phyloP scores from a whole-genome alignment of 371 early-diverging fungal species.

The Mortierella sp. region DNA sequence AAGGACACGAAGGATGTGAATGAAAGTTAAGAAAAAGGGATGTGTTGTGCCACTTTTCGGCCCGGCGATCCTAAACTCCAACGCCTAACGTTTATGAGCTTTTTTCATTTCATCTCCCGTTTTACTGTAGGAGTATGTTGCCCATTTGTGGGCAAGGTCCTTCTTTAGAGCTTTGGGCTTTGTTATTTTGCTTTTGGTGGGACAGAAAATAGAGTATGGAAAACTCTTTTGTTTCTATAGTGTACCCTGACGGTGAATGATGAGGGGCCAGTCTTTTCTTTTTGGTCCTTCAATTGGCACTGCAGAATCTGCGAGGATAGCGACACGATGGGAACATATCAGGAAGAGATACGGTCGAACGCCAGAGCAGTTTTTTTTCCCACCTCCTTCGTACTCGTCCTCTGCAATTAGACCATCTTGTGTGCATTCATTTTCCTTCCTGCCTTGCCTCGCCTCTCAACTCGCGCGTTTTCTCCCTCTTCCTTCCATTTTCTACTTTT shows the following conservation, averaged over 20 bases:
- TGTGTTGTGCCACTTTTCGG: not conserved
- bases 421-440: too few relatives aligned
- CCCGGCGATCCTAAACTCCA: slow-evolving; percentile 15
- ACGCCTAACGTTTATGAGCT: not conserved
- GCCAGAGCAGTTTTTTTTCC: too few relatives aligned
- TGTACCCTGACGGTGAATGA: not conserved
- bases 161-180: not conserved
- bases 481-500: too few relatives aligned
- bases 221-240: not conserved
- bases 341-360: too few relatives aligned
- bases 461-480: too few relatives aligned
- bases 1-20: not conserved
- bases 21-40: not conserved
- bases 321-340: too few relatives aligned
- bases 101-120: not conserved
- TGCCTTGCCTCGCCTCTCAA: too few relatives aligned
- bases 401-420: too few relatives aligned
- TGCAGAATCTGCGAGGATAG: too few relatives aligned
- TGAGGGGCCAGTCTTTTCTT: not conserved
- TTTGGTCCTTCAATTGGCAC: too few relatives aligned
- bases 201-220: not conserved
- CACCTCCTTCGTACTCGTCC: too few relatives aligned
- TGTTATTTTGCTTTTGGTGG: not conserved
- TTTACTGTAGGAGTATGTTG: not conserved
- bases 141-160: not conserved